phyloP scores from a whole-genome alignment of 176 grass and related monocot genomes.

The Saccharum officinarum region DNA sequence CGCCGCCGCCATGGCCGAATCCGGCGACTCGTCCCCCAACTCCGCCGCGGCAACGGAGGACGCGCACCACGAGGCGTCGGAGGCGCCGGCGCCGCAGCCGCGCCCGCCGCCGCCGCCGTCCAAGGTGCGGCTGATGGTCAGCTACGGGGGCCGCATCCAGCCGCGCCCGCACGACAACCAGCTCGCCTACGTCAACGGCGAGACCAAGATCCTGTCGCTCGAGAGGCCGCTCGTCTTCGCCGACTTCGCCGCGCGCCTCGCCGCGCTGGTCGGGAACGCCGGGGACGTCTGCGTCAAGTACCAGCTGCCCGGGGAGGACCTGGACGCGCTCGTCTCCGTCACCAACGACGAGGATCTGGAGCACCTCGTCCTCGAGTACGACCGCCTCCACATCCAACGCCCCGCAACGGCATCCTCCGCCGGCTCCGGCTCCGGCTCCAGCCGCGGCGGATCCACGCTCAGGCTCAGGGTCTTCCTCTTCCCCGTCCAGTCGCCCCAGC shows the following conservation, averaged over 20 bases:
- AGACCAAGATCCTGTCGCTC: conserved; percentile 93
- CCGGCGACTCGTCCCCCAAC: conserved; percentile 72
- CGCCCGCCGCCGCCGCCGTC: conserved; percentile 11
- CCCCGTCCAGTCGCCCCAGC: conserved; percentile 42
- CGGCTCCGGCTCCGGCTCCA: conserved; percentile 34
- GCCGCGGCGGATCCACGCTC: conserved; percentile 36
- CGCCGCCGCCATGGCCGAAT: conserved; percentile 60
- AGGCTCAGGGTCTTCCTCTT: conserved; percentile 94
- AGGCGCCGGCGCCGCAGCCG: neutral
- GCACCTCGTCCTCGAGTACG: conserved; percentile 83
- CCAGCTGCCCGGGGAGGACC: conserved; percentile 98
- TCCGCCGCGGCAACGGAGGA: conserved; percentile 55
- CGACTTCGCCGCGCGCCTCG: conserved; percentile 66
- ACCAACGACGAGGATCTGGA: conserved; percentile 98
- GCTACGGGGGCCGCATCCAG: conserved; percentile 96
- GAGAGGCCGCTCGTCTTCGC: conserved; percentile 65
- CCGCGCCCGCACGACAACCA: conserved; percentile 78
- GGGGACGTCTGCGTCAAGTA: conserved; percentile 89
- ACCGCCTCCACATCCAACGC: conserved; percentile 64
- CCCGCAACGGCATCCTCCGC: conserved; percentile 31
- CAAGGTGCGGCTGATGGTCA: conserved; percentile 78
- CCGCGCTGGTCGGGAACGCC: conserved; percentile 8
- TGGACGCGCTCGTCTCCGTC: conserved; percentile 93
- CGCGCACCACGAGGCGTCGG: conserved; percentile 38
- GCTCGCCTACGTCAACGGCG: conserved; percentile 90